Evolutionary conservation across 345 rosid genomes (phyloP).

Genomic region (Brassica rapa): DNA sequence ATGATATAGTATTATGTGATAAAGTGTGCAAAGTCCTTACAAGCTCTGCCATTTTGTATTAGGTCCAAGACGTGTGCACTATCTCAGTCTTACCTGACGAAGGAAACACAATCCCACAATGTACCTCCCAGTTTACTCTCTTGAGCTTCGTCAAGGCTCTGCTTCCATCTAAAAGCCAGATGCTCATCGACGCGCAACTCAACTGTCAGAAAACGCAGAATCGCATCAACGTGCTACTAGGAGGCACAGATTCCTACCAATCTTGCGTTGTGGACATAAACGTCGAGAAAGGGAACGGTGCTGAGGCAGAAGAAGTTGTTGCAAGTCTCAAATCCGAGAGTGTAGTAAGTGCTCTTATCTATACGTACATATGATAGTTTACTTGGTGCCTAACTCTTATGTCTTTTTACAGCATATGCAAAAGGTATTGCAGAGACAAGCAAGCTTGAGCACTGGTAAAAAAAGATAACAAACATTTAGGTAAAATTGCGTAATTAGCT

Average conservation of each 20-base stretch:
- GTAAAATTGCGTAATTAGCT: neutral
- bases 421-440: constrained; percentile 80
- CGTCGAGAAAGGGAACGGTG: constrained; percentile 53
- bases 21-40: too few species aligned
- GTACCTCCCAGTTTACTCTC: constrained; percentile 50
- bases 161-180: constrained; percentile 55
- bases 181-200: constrained; percentile 52
- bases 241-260: constrained; percentile 55
- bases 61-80: constrained; percentile 67
- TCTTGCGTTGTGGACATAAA: constrained; percentile 72
- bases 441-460: constrained; percentile 66
- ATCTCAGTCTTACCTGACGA: constrained; percentile 68
- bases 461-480: constrained; percentile 29
- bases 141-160: constrained; percentile 69
- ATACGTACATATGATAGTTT: neutral
- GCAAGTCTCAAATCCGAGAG: constrained; percentile 55
- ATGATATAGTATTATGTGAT: too few species aligned
- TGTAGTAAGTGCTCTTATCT: constrained; percentile 12
- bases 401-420: constrained; percentile 55
- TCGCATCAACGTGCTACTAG: constrained; percentile 60
- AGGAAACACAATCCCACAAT: constrained; percentile 45
- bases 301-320: constrained; percentile 48
- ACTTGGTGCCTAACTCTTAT: constrained; percentile 12
- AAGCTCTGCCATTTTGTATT: neutral
- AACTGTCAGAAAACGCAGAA: constrained; percentile 54